phyloP scores from a whole-genome alignment of 2,329 filamentous ascomycete species.

The Apiospora saccharicola region DNA sequence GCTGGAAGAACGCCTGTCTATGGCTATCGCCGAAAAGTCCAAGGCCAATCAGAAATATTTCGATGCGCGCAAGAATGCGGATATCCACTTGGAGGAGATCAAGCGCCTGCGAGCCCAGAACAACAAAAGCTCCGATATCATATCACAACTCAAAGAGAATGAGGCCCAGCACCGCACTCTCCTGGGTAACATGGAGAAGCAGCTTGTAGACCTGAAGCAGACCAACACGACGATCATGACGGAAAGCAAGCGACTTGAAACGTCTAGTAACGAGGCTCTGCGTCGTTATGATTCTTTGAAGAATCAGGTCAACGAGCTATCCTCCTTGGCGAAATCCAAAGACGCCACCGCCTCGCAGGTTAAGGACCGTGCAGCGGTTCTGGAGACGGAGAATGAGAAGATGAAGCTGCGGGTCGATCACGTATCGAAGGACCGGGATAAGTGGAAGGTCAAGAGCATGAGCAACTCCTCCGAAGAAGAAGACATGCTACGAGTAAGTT shows the following conservation, averaged over 20 bases:
- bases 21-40: slow-evolving; percentile 85
- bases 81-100: slow-evolving; percentile 82
- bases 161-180: slow-evolving; percentile 80
- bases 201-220: slow-evolving; percentile 82
- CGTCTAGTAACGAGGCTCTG: slow-evolving; percentile 72
- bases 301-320: slow-evolving; percentile 79
- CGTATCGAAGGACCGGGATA: slow-evolving; percentile 82
- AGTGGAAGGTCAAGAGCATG: slow-evolving; percentile 82
- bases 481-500: slow-evolving; percentile 83
- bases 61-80: slow-evolving; percentile 91
- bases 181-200: slow-evolving; percentile 87
- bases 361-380: slow-evolving; percentile 65
- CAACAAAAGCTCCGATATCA: slow-evolving; percentile 89
- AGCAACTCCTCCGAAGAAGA: slow-evolving; percentile 84
- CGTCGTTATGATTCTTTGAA: slow-evolving; percentile 76
- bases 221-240: slow-evolving; percentile 73
- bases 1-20: slow-evolving; percentile 79
- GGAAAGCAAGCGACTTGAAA: slow-evolving; percentile 80
- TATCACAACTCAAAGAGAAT: slow-evolving; percentile 89
- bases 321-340: slow-evolving; percentile 75
- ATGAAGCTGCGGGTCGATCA: slow-evolving; percentile 80
- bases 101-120: slow-evolving; percentile 82
- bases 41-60: slow-evolving; percentile 99
- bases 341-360: slow-evolving; percentile 65
- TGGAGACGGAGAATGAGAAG: slow-evolving; percentile 81